A percentile compares a stretch with the other conserved stretches of the same genome.
Conservation (phyloP, 73 alveolate species). For the Blepharisma japonicum region DNA sequence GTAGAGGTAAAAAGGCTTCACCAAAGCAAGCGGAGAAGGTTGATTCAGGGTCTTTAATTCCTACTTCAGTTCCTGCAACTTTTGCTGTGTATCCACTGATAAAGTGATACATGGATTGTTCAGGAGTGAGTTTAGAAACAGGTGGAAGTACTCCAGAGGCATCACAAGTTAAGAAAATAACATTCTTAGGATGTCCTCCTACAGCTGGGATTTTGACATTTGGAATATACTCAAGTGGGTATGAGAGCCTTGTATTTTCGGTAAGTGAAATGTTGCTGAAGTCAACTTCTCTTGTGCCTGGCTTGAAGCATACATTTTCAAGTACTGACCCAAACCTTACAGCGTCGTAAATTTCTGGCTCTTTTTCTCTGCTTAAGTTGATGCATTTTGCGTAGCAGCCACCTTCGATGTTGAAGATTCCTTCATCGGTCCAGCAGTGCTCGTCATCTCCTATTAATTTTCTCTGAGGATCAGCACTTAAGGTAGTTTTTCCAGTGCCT, state of each 20-base stretch:
- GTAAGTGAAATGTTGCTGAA: constrained; percentile 74
- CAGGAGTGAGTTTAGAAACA: constrained; percentile 82
- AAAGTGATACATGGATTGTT: constrained; percentile 92
- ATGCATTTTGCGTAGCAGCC: constrained; percentile 96
- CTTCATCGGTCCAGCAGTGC: constrained; percentile 94
- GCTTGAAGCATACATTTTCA: constrained; percentile 66
- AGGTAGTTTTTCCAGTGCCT: constrained; percentile 97
- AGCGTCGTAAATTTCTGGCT: constrained; percentile 94
- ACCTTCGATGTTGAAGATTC: constrained; percentile 95
- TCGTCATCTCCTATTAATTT: constrained; percentile 95
- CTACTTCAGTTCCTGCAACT: constrained; percentile 95
- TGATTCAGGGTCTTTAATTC: constrained; percentile 87
- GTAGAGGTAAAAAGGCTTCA: constrained; percentile 92
- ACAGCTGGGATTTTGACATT: constrained; percentile 91
- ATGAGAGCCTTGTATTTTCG: constrained; percentile 64
- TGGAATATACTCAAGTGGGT: constrained; percentile 92
- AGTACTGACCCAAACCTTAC: constrained; percentile 81
- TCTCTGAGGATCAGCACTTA: constrained; percentile 91
- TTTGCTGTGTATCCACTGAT: constrained; percentile 95
- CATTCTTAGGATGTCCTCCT: constrained; percentile 92
- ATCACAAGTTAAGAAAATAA: constrained; percentile 91
- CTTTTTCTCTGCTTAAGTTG: constrained; percentile 73
- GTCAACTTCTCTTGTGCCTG: constrained; percentile 72
- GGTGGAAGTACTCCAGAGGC: constrained; percentile 98
- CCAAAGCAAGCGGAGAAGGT: constrained; percentile 98